phyloP scores from a whole-genome alignment of 352 stramenopile genomes.

The Phytophthora tubulina region DNA sequence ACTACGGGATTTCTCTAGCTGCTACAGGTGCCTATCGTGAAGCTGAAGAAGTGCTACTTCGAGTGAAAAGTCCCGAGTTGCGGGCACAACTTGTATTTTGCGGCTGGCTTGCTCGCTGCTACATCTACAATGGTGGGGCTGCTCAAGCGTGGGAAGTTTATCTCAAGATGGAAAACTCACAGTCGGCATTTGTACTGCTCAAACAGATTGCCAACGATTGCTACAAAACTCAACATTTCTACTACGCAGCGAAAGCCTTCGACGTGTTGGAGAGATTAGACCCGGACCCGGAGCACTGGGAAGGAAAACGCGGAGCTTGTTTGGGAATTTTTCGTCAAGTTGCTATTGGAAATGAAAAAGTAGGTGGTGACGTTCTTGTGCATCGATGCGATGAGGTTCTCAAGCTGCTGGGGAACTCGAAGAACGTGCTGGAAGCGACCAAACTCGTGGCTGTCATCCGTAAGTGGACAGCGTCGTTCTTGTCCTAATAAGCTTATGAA shows the following conservation, averaged over 20 bases:
- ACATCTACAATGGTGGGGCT: slow-evolving; percentile 49
- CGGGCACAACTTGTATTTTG: slow-evolving; percentile 50
- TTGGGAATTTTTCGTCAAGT: slow-evolving; percentile 73
- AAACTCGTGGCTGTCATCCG: slow-evolving; percentile 53
- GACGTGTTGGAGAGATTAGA: slow-evolving; percentile 80
- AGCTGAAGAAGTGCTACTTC: slow-evolving; percentile 63
- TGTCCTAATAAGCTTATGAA: background rate
- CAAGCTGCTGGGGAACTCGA: slow-evolving; percentile 59
- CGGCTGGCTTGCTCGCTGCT: slow-evolving; percentile 67
- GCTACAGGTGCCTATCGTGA: slow-evolving; percentile 54
- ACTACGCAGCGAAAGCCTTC: slow-evolving; percentile 74
- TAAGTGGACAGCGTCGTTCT: slow-evolving; percentile 46
- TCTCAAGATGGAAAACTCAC: slow-evolving; percentile 58
- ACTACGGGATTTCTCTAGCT: slow-evolving; percentile 76
- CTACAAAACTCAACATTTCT: slow-evolving; percentile 69
- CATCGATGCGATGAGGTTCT: slow-evolving; percentile 61
- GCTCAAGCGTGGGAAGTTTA: slow-evolving; percentile 75
- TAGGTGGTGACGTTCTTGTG: slow-evolving; percentile 8
- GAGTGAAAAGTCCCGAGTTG: slow-evolving; percentile 50
- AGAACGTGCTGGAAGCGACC: slow-evolving; percentile 62
- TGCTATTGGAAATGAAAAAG: slow-evolving; percentile 42
- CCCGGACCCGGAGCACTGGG: slow-evolving; percentile 77
- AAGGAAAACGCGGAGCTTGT: slow-evolving; percentile 77
- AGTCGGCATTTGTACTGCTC: slow-evolving; percentile 60
- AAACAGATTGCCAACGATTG: slow-evolving; percentile 79